These are phyloP conservation scores for Fusarium nematophilum DNA, from an alignment of 2,329 filamentous ascomycete genomes.

Conservation along the genomic window DNA sequence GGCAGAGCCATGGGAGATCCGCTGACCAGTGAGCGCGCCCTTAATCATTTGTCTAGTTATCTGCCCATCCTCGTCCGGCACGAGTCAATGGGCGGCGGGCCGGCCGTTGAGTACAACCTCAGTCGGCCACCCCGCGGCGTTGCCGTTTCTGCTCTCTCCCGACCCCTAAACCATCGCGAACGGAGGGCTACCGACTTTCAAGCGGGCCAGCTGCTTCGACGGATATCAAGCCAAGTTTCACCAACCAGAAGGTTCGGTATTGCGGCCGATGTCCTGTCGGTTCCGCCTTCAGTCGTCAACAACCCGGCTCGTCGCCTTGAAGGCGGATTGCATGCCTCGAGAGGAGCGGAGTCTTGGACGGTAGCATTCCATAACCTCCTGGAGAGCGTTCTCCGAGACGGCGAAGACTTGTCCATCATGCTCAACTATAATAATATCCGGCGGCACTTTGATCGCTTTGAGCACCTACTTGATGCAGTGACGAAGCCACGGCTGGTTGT, in stretches of 20 bases:
- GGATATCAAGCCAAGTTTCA: slow-evolving; percentile 57
- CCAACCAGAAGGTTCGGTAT: slow-evolving; percentile 61
- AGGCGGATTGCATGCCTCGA: slow-evolving; percentile 38
- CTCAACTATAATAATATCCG: slow-evolving; percentile 68
- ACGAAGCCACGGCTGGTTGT: slow-evolving; percentile 63
- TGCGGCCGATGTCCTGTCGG: slow-evolving; percentile 42
- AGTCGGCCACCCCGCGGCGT: slow-evolving; percentile 52
- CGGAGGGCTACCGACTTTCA: slow-evolving; percentile 58
- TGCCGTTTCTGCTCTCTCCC: slow-evolving; percentile 51
- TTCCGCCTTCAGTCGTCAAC: slow-evolving; percentile 30
- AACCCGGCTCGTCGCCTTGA: slow-evolving; percentile 34
- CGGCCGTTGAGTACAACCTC: slow-evolving; percentile 57
- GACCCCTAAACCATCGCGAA: slow-evolving; percentile 50
- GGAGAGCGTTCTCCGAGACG: slow-evolving; percentile 67
- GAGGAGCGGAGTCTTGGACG: slow-evolving; percentile 59
- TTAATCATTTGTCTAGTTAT: slow-evolving; percentile 43
- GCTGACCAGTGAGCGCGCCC: neutral
- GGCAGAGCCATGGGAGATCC: slow-evolving; percentile 2
- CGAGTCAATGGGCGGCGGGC: slow-evolving; percentile 43
- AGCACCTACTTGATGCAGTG: slow-evolving; percentile 63
- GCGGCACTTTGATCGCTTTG: slow-evolving; percentile 61
- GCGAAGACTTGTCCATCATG: slow-evolving; percentile 68
- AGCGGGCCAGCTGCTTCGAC: slow-evolving; percentile 58
- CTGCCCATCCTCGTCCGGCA: slow-evolving; percentile 57
- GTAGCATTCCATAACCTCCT: slow-evolving; percentile 67